Evolutionary conservation across 495 filamentous ascomycete species (phyloP), one percentile per base, ranked within the genome.

Genomic region (Lasiosphaeria miniovina): DNA sequence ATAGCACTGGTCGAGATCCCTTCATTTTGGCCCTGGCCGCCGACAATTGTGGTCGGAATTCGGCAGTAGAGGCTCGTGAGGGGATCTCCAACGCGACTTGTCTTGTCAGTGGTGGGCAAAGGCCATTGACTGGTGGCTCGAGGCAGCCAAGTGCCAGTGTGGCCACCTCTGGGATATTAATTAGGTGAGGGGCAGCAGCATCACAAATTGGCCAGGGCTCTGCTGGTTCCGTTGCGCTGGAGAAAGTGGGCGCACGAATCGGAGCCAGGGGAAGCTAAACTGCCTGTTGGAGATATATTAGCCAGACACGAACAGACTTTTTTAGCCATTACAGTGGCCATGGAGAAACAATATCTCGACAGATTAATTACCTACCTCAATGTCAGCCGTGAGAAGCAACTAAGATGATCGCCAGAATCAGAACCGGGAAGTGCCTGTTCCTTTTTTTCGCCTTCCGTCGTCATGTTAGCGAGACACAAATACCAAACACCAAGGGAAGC

Each of bases 221-320:
- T 41, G 3, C 15, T 46, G 43, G 43, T 46, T 46, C 43, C 43
- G 43, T 46, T n/a, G 48, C 53, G 17, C 24, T 36, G 49, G 59
- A 33, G 57, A 52, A 54, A 50, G 54, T 34, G 12, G 33, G 36
- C 14, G 14, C 59, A 38, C 59, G 63, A 61, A 56, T 61, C 55
- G 54, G 63, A 65, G 36, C 38, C 49, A 36, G 35, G 1, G 40
- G 36, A 4, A 46, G 48, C 46, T 15, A 58, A 53, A 57, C 53
- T 61, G 64, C 64, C 59, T 58, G 59, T 67, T 53, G 40, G 56
- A 64, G 61, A 59, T 64, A 64, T 51, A 64, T 67, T 67, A 64
- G 59, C 65, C 61, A 61, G 51, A 36, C 36, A 60, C 6, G 17
- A 15, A 60, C 6, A n/a, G 12, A 46, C 43, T 40, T 54, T 43